Base-by-base conservation (phyloP, 1,284 basidiomycete genomes). In the Malassezia psittaci region DNA sequence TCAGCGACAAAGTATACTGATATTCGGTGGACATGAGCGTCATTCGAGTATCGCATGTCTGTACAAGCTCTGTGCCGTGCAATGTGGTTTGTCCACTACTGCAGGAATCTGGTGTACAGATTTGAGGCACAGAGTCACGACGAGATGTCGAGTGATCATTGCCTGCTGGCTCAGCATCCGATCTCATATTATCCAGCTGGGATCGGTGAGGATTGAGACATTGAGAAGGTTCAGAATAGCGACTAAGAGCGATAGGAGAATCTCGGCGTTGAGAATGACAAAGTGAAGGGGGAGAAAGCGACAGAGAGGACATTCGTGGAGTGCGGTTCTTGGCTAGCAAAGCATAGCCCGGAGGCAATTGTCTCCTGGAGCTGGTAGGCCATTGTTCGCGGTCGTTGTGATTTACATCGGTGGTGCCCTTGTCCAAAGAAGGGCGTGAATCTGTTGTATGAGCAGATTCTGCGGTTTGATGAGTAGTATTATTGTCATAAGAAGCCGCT, bases 11-110 rank as follows among this genome's bases (percentile, higher is more conserved):
- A 0, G 41, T 48, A 35, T 72, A 69, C n/a, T 34, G 35, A 18
- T 43, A 12, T 13, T 49, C 55, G 34, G 58, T 55, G 34, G 66
- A 65, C 42, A 67, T 61, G 13, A 70, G 60, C 16, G 45, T 36
- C 11, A 47, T 36, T 16, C 45, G 45, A 15, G 32, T 34, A 21
- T 47, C 45, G 41, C 41, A 15, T 32, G 41, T 43, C 18, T 43
- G 21, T 19, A 43, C 16, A 12, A 5, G 41, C 6, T 43, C 41
- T 12, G 11, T 32, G 41, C 16, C 41, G 13, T 19, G 12, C 15
- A 6, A 3, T 19, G 41, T 43, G 15, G 18, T 43, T 19, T 43
- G 16, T 12, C 6, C 13, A 29, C 24, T 29, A 29, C 7, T 29
- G 24, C 24, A 29, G 4, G 24, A 29, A 29, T 29, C 24, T 7